A percentile compares a stretch with the other conserved stretches of the same genome.
phyloP scores from a whole-genome alignment of 768 basidiomycete species.

The Tulasnella sp. region DNA sequence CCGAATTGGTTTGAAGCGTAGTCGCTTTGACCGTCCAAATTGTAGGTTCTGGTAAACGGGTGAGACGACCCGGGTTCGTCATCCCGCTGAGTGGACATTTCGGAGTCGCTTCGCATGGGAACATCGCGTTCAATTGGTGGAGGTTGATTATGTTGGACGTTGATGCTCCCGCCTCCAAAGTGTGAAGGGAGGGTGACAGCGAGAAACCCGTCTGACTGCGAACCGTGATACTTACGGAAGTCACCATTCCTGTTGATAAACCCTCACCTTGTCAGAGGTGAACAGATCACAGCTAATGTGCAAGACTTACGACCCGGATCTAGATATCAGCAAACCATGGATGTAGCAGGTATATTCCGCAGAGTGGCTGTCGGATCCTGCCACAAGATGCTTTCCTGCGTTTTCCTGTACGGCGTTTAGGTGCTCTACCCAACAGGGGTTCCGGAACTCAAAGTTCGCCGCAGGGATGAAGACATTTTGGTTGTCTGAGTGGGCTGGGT shows the following conservation, averaged over 20 bases:
- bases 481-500: neutral
- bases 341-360: neutral
- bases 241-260: neutral
- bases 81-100: neutral
- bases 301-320: neutral
- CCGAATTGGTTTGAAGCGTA: neutral
- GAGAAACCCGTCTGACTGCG: neutral
- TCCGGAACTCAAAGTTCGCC: neutral
- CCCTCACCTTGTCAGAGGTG: too few species aligned
- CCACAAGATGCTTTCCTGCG: neutral
- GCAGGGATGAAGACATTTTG: neutral
- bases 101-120: neutral
- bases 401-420: neutral
- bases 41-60: neutral
- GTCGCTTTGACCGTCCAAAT: neutral
- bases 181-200: neutral
- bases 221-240: neutral
- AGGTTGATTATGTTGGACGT: neutral
- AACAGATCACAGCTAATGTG: too few species aligned
- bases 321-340: neutral
- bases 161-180: neutral
- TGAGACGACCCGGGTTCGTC: neutral
- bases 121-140: neutral
- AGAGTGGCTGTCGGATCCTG: neutral
- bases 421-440: neutral